Conservation (phyloP, 2,329 filamentous ascomycete species). For the Aspergillus terreus region DNA sequence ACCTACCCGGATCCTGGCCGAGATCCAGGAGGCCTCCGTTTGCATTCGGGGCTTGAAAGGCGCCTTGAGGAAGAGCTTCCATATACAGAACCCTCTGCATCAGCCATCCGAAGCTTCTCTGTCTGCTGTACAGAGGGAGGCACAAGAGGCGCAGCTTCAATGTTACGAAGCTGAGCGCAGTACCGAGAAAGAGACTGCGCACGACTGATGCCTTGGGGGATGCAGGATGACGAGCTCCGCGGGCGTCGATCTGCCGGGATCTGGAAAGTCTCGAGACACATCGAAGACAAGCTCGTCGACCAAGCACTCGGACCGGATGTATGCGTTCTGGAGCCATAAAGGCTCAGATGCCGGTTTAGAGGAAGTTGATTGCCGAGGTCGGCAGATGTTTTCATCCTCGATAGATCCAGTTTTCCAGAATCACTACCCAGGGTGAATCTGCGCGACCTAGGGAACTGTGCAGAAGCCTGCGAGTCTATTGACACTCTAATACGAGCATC, state of each 20-base stretch:
- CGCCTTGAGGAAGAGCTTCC: background rate
- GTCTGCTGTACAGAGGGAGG: background rate
- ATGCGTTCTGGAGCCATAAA: constrained; percentile 11
- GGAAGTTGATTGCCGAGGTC: constrained; percentile 8
- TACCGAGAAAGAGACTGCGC: constrained; percentile 8
- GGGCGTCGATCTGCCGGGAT: constrained; percentile 2
- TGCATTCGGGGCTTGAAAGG: background rate
- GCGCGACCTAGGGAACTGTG: constrained; percentile 1
- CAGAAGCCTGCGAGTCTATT: constrained; percentile 24
- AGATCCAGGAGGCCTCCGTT: too few relatives aligned
- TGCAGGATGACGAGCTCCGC: constrained; percentile 12
- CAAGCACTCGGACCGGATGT: constrained; percentile 13
- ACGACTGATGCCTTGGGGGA: background rate
- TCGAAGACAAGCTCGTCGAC: constrained; percentile 8
- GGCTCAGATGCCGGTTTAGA: constrained; percentile 17
- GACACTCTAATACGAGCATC: constrained; percentile 21
- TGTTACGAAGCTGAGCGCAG: constrained; percentile 11
- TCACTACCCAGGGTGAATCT: constrained; percentile 17
- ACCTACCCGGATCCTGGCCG: too few relatives aligned
- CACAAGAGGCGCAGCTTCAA: constrained; percentile 2
- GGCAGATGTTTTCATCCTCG: background rate
- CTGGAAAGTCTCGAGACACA: constrained; percentile 12
- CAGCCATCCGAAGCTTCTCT: background rate
- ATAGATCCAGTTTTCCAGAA: constrained; percentile 5
- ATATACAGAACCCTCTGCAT: background rate